phyloP scores from a whole-genome alignment of 2,329 filamentous ascomycete species.

The Ophiostoma sp. region DNA sequence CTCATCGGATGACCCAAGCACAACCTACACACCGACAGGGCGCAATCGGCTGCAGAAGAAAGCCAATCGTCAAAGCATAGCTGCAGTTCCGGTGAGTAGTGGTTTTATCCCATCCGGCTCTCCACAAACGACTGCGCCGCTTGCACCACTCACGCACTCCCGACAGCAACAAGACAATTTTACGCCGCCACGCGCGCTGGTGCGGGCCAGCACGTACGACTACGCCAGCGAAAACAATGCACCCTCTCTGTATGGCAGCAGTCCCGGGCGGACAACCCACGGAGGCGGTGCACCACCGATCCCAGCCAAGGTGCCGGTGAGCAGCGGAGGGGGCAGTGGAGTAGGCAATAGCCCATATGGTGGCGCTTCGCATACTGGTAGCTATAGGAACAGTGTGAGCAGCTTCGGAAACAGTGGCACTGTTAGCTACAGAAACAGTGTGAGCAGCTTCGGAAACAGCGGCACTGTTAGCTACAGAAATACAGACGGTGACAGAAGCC shows the following conservation, averaged over 20 bases:
- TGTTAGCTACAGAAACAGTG: conserved; percentile 16
- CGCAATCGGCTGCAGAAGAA: conserved; percentile 64
- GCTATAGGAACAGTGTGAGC: conserved; percentile 15
- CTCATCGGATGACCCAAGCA: conserved; percentile 35
- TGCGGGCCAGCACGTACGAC: conserved; percentile 49
- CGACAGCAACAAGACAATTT: conserved; percentile 46
- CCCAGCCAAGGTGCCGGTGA: conserved; percentile 64
- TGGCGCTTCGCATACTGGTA: neutral
- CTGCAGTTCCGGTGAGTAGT: conserved; percentile 34
- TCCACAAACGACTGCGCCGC: conserved; percentile 39
- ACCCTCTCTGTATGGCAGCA: conserved; percentile 34
- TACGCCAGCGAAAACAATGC: conserved; percentile 50
- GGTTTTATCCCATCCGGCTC: conserved; percentile 13
- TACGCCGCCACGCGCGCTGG: conserved; percentile 42
- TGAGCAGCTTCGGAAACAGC: conserved; percentile 2
- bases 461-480: conserved; percentile 10
- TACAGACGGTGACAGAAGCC: conserved; percentile 23
- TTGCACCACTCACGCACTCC: conserved; percentile 50
- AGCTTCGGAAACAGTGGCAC: neutral
- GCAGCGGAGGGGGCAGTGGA: conserved; percentile 18
- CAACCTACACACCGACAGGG: conserved; percentile 34
- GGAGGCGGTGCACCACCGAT: conserved; percentile 49
- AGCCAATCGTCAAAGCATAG: conserved; percentile 40
- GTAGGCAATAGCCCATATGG: conserved; percentile 33
- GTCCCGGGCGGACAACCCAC: conserved; percentile 28